Conservation (phyloP, 2,329 filamentous ascomycete species). For the Calonectria naviculata region DNA sequence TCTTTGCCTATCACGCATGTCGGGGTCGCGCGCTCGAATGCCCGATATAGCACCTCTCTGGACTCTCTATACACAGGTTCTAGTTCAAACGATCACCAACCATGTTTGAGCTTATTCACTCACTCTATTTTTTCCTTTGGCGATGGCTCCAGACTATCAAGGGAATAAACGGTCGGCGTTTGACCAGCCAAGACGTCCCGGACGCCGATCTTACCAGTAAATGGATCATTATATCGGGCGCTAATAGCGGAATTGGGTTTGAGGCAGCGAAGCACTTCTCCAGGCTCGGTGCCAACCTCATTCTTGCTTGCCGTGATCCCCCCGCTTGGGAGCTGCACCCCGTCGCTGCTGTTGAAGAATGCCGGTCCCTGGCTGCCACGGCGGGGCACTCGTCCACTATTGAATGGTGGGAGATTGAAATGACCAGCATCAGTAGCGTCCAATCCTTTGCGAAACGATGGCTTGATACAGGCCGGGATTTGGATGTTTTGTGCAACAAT, state of each 20-base stretch:
- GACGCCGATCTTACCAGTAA: background rate
- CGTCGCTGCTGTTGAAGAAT: background rate
- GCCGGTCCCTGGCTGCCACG: background rate
- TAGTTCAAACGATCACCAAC: background rate
- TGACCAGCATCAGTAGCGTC: constrained; percentile 1
- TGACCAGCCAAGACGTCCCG: constrained; percentile 2
- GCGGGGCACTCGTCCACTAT: constrained; percentile 8
- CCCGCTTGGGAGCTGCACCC: constrained; percentile 9
- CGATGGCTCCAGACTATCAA: background rate
- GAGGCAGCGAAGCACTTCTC: constrained; percentile 12
- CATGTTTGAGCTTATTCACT: background rate
- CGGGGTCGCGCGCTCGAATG: background rate
- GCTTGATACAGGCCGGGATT: background rate
- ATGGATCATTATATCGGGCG: constrained; percentile 15
- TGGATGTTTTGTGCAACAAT: constrained; percentile 12
- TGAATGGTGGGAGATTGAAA: constrained; percentile 15
- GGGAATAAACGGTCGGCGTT: background rate
- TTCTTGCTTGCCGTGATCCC: constrained; percentile 13
- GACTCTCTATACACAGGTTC: background rate
- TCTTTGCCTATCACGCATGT: background rate
- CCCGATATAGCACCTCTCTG: background rate
- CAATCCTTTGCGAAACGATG: background rate
- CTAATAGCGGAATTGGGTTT: constrained; percentile 13
- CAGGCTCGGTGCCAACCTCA: constrained; percentile 5
- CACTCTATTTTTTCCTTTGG: background rate